These are phyloP conservation scores for Pichia sp. DNA, from an alignment of 1,139 yeast genomes.

Conservation along the genomic window DNA sequence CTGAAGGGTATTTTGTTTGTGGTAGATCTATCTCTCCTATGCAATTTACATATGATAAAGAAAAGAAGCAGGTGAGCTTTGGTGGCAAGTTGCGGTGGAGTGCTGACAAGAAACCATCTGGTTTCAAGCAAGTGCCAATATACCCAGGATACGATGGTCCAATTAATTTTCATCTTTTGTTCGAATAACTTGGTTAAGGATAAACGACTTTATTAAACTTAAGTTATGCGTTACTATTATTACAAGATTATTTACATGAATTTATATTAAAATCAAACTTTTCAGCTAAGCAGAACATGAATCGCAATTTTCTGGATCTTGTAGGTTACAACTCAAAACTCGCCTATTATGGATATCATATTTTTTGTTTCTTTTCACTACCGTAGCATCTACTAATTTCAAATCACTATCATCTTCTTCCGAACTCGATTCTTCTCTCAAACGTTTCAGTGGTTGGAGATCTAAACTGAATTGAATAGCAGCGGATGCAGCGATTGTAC, in stretches of 20 bases:
- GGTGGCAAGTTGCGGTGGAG: slow-evolving; percentile 67
- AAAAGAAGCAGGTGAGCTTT: slow-evolving; percentile 43
- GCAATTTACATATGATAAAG: slow-evolving; percentile 48
- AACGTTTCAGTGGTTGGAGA: slow-evolving; percentile 23
- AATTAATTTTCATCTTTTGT: slow-evolving; percentile 37
- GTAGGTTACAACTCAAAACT: slow-evolving; percentile 35
- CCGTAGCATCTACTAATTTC: neutral
- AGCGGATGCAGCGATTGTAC: slow-evolving; percentile 92
- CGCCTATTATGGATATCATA: slow-evolving; percentile 18
- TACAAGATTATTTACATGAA: neutral
- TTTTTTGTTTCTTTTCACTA: neutral
- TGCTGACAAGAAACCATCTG: slow-evolving; percentile 43
- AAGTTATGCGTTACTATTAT: no score
- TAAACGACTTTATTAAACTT: neutral
- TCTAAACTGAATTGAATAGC: slow-evolving; percentile 92
- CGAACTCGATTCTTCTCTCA: neutral
- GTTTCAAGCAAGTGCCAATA: slow-evolving; percentile 47
- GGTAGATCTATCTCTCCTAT: slow-evolving; percentile 32
- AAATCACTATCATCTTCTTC: neutral
- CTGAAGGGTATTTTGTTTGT: slow-evolving; percentile 32
- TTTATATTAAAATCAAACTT: neutral
- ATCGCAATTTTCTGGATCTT: slow-evolving; percentile 36
- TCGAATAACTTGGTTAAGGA: slow-evolving; percentile 16
- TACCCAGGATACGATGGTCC: slow-evolving; percentile 43
- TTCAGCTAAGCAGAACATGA: slow-evolving; percentile 44